A percentile compares a stretch with the other conserved stretches of the same genome.
Conservation (phyloP, 2,329 filamentous ascomycete genomes). For the Aureobasidium sp. region DNA sequence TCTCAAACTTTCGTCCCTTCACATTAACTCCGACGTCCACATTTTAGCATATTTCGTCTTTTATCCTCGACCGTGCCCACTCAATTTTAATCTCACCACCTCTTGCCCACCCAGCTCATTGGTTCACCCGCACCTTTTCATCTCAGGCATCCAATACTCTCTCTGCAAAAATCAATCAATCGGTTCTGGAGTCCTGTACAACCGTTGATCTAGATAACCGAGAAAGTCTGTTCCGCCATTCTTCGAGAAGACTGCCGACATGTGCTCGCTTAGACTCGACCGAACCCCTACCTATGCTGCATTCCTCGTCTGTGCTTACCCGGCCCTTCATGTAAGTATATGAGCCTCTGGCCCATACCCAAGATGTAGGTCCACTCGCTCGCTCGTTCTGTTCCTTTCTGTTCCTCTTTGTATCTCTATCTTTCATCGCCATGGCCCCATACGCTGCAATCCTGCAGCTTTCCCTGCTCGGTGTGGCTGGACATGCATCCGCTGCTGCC, state of each 20-base stretch:
- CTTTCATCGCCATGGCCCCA: slow-evolving; percentile 1
- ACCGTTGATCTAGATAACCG: slow-evolving; percentile 1
- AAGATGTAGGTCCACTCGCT: background rate
- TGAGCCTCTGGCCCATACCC: background rate
- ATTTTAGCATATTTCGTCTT: background rate
- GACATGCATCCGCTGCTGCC: slow-evolving; percentile 9
- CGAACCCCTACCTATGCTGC: background rate
- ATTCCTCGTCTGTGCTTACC: slow-evolving; percentile 10
- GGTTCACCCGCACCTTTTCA: background rate
- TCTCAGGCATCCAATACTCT: background rate
- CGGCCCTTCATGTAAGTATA: background rate
- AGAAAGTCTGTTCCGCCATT: background rate
- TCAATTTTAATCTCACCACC: background rate
- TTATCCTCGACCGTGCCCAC: background rate
- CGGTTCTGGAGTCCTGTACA: background rate
- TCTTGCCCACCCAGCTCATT: background rate
- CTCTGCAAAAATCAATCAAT: background rate
- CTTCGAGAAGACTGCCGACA: slow-evolving; percentile 3
- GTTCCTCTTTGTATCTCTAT: background rate
- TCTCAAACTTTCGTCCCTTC: background rate
- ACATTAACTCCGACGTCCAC: background rate
- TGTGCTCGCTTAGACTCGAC: background rate
- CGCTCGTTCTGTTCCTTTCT: background rate
- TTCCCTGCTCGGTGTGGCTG: background rate
- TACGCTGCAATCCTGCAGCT: background rate